phyloP scores from a whole-genome alignment of 768 basidiomycete species.

The Amanita jacksonii region DNA sequence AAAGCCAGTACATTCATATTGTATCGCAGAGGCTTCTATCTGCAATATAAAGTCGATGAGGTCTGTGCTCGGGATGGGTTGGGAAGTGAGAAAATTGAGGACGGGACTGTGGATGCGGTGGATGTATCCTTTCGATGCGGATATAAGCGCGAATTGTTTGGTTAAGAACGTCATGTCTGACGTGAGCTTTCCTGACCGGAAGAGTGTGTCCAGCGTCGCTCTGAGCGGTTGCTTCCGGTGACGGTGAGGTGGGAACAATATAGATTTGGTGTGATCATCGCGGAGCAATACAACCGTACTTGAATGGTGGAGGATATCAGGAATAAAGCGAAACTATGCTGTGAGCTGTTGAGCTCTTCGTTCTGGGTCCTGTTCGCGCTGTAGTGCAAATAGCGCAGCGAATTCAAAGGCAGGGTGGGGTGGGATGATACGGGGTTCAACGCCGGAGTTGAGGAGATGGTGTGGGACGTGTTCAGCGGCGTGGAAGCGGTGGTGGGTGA shows the following conservation, averaged over 20 bases:
- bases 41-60: background rate
- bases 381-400: conserved; percentile 14
- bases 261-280: background rate
- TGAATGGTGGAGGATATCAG: conserved; percentile 5
- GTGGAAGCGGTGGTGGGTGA: background rate
- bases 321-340: conserved; percentile 15
- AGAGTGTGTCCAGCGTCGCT: conserved; percentile 10
- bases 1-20: background rate
- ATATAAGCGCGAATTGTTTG: conserved; percentile 14
- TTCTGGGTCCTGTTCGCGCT: conserved; percentile 7
- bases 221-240: conserved; percentile 4
- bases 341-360: conserved; percentile 8
- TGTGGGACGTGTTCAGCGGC: conserved; percentile 1
- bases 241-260: background rate
- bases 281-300: background rate
- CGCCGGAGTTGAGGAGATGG: background rate
- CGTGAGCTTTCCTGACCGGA: conserved; percentile 12
- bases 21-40: background rate
- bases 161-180: conserved; percentile 10
- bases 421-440: background rate
- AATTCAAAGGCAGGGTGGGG: conserved; percentile 11
- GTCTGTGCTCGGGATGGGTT: background rate
- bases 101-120: conserved; percentile 12
- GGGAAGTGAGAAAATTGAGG: conserved; percentile 8
- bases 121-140: conserved; percentile 16